These are phyloP conservation scores for Erysimum cheiri DNA, from an alignment of 441 rosid species.

Conservation along the genomic window DNA sequence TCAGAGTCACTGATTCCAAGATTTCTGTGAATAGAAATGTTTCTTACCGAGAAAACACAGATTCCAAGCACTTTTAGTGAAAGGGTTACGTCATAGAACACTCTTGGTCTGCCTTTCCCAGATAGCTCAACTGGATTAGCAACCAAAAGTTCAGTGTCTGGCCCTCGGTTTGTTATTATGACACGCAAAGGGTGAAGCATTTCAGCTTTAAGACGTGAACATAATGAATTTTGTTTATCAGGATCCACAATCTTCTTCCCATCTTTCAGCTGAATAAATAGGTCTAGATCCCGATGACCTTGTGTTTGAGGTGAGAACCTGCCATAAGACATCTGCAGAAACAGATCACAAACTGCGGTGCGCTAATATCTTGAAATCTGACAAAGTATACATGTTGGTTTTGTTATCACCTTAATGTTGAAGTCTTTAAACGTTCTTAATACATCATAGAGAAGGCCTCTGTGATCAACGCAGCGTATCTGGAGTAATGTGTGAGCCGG, in stretches of 20 bases:
- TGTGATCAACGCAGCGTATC: conserved; percentile 71
- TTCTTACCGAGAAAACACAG: conserved; percentile 80
- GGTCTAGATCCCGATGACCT: conserved; percentile 73
- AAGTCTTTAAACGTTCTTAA: conserved; percentile 85
- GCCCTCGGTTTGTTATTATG: conserved; percentile 73
- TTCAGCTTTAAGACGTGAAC: conserved; percentile 70
- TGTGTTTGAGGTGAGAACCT: conserved; percentile 61
- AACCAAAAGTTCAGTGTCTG: conserved; percentile 80
- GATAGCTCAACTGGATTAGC: conserved; percentile 90
- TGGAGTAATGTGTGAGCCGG: conserved; percentile 83
- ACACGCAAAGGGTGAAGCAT: conserved; percentile 89
- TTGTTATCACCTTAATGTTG: conserved; percentile 64
- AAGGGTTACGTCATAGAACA: conserved; percentile 78
- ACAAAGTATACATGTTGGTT: not conserved
- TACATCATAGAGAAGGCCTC: conserved; percentile 79
- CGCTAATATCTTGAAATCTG: not conserved
- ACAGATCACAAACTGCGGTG: conserved; percentile 4
- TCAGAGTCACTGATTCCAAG: not conserved
- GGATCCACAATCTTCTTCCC: conserved; percentile 76
- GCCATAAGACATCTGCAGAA: conserved; percentile 69
- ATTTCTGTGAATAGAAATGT: not conserved
- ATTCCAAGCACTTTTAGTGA: conserved; percentile 75
- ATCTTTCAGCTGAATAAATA: conserved; percentile 78
- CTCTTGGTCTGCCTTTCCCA: conserved; percentile 82
- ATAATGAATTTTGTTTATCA: conserved; percentile 60